Percentiles rank a stretch among this genome's conserved stretches.
phyloP scores from a whole-genome alignment of 371 early-diverging fungal species.

The Nematocida sp. region DNA sequence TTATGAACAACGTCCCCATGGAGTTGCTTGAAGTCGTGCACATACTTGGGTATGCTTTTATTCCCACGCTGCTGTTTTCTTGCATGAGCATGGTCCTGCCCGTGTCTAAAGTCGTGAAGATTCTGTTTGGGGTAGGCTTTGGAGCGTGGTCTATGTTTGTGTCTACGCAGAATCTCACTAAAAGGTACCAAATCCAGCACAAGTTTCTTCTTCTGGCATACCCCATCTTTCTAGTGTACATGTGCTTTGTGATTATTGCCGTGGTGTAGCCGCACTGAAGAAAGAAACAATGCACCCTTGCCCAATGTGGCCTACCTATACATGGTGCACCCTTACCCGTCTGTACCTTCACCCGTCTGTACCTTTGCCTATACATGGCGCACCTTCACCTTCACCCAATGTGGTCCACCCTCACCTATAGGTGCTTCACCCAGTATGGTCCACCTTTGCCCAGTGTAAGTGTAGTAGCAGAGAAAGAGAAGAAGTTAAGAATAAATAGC shows the following conservation, averaged over 20 bases:
- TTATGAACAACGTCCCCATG: constrained; percentile 33
- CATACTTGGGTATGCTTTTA: constrained; percentile 63
- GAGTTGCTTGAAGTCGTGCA: constrained; percentile 45
- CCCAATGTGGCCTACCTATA: too few relatives aligned
- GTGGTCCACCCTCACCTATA: too few relatives aligned
- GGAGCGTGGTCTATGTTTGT: constrained; percentile 55
- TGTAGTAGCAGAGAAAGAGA: not conserved
- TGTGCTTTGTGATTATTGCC: constrained; percentile 59
- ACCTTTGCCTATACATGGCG: too few relatives aligned
- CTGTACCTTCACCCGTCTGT: too few relatives aligned
- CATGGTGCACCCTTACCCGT: too few relatives aligned
- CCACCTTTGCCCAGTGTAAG: not conserved
- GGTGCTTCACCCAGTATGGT: too few relatives aligned
- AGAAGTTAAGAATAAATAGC: constrained; percentile 29
- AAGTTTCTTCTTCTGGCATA: constrained; percentile 58
- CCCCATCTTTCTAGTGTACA: constrained; percentile 61
- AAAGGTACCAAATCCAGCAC: constrained; percentile 45
- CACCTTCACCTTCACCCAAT: too few relatives aligned
- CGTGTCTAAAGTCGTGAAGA: not conserved
- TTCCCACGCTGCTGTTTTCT: constrained; percentile 58
- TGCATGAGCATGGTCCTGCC: constrained; percentile 44
- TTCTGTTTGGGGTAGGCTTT: constrained; percentile 19
- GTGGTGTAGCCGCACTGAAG: constrained; percentile 54
- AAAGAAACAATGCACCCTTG: too few relatives aligned
- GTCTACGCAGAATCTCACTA: constrained; percentile 44